Conservation (phyloP, 1,139 yeast species). For the Debaryomyces sp. region DNA sequence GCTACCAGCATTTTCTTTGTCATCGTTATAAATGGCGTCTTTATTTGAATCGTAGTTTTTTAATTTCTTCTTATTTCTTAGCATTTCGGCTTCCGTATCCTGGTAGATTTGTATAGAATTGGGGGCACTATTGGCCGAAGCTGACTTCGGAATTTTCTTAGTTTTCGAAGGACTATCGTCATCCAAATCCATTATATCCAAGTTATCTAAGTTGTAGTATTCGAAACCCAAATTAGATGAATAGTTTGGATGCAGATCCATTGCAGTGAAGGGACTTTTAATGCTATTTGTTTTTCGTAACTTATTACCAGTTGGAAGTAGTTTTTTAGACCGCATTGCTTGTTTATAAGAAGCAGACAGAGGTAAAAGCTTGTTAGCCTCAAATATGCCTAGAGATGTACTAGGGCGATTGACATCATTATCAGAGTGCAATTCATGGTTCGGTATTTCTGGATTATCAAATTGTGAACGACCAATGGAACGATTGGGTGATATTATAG, state of each 20-base stretch:
- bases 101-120: slow-evolving; percentile 21
- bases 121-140: slow-evolving; percentile 12
- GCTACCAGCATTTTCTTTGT: slow-evolving; percentile 45
- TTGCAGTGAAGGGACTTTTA: slow-evolving; percentile 23
- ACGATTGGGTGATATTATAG: slow-evolving; percentile 37
- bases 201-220: slow-evolving; percentile 29
- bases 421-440: background rate
- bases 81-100: slow-evolving; percentile 15
- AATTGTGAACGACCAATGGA: slow-evolving; percentile 15
- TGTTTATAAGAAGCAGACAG: background rate
- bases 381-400: slow-evolving; percentile 19
- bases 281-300: slow-evolving; percentile 18
- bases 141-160: slow-evolving; percentile 30
- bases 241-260: slow-evolving; percentile 17
- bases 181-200: slow-evolving; percentile 31
- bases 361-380: slow-evolving; percentile 5
- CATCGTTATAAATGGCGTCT: slow-evolving; percentile 18
- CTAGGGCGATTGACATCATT: slow-evolving; percentile 10
- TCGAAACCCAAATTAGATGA: slow-evolving; percentile 23
- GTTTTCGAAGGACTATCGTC: slow-evolving; percentile 37
- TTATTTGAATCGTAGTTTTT: slow-evolving; percentile 9
- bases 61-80: slow-evolving; percentile 9
- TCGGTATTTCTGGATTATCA: background rate
- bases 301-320: slow-evolving; percentile 13
- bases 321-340: slow-evolving; percentile 11